phyloP scores from a whole-genome alignment of 2,329 filamentous ascomycete genomes.

The Dothidotthia symphoricarpi region DNA sequence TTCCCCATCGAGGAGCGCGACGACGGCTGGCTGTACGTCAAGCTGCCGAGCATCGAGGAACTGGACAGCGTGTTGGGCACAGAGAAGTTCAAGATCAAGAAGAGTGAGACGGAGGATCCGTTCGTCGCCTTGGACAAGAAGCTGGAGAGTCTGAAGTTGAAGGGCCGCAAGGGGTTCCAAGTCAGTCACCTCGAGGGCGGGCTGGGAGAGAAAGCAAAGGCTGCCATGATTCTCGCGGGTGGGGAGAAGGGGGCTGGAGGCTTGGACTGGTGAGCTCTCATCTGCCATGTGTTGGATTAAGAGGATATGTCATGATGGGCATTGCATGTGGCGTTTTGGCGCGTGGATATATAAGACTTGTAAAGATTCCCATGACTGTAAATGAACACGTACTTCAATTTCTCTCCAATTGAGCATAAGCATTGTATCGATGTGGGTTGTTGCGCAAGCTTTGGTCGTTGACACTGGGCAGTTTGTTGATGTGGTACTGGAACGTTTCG shows the following conservation, averaged over 20 bases:
- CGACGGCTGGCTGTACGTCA: slow-evolving; percentile 77
- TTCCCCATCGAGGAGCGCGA: slow-evolving; percentile 73
- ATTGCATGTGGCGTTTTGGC: slow-evolving; percentile 4
- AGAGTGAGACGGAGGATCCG: slow-evolving; percentile 61
- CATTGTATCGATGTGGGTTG: too few species aligned
- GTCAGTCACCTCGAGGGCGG: slow-evolving; percentile 49
- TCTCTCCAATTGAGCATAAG: too few species aligned
- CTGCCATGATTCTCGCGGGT: slow-evolving; percentile 47
- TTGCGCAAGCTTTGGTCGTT: too few species aligned
- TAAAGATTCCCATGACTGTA: too few species aligned
- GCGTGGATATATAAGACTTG: too few species aligned
- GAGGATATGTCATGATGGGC: too few species aligned
- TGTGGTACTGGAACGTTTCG: too few species aligned
- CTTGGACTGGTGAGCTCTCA: slow-evolving; percentile 49
- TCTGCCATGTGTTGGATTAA: too few species aligned
- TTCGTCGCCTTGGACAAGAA: slow-evolving; percentile 59
- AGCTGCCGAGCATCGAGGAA: slow-evolving; percentile 76
- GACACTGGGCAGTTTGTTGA: too few species aligned
- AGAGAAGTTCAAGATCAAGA: slow-evolving; percentile 72
- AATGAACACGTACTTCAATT: too few species aligned
- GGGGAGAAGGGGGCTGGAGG: slow-evolving; percentile 46
- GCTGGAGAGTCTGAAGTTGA: slow-evolving; percentile 48
- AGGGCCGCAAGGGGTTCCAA: slow-evolving; percentile 52
- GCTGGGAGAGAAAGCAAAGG: slow-evolving; percentile 46
- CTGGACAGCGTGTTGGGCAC: slow-evolving; percentile 78